Evolutionary conservation across 345 rosid species (phyloP).

Genomic region (Linum lewisii): DNA sequence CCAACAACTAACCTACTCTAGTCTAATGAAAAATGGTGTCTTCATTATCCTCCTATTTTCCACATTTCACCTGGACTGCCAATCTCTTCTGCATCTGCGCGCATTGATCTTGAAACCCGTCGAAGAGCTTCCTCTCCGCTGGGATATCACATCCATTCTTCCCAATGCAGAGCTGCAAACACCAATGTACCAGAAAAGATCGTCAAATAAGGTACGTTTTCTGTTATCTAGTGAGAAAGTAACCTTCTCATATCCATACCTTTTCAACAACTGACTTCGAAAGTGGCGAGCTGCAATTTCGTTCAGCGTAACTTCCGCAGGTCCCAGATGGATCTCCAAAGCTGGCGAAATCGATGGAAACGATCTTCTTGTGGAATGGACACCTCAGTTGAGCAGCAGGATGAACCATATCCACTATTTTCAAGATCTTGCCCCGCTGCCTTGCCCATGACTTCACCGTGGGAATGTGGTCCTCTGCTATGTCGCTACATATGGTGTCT

Average conservation of each 20-base stretch:
- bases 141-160: slow-evolving; percentile 50
- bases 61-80: slow-evolving; percentile 68
- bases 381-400: not conserved
- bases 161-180: slow-evolving; percentile 51
- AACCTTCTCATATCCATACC: not conserved
- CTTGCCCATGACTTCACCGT: slow-evolving; percentile 1
- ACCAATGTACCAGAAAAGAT: not conserved
- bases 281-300: slow-evolving; percentile 1
- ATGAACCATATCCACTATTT: not conserved
- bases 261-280: not conserved
- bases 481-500: not conserved
- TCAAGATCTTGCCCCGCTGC: not conserved
- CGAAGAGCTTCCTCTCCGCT: slow-evolving; percentile 28
- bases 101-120: slow-evolving; percentile 33
- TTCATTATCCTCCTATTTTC: slow-evolving; percentile 8
- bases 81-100: slow-evolving; percentile 35
- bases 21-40: too few species aligned
- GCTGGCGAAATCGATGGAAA: slow-evolving; percentile 6
- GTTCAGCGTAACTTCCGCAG: not conserved
- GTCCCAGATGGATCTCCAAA: slow-evolving; percentile 12
- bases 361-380: slow-evolving; percentile 1
- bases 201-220: not conserved
- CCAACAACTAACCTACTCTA: not conserved
- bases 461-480: not conserved
- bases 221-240: not conserved